Percentiles rank a stretch among this genome's conserved stretches.
These are phyloP conservation scores for Fusarium subtropicale DNA, from an alignment of 2,329 filamentous ascomycete genomes.

Conservation along the genomic window DNA sequence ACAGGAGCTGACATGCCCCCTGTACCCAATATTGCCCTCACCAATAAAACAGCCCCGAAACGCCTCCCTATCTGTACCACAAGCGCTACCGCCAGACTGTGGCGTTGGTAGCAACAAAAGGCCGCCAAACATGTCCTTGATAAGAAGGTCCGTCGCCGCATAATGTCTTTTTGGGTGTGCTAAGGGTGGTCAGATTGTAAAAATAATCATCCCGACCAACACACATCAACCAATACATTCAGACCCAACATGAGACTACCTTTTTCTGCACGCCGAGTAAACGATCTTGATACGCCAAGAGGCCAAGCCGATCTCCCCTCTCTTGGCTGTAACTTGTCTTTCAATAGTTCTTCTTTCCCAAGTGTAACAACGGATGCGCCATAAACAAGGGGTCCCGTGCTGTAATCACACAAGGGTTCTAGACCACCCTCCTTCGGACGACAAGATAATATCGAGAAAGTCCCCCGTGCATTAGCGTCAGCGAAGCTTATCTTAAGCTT, in stretches of 20 bases:
- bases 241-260: neutral
- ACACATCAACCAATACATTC: neutral
- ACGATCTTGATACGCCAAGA: conserved; percentile 2
- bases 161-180: neutral
- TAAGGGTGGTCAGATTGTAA: conserved; percentile 28
- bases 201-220: neutral
- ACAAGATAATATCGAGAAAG: conserved; percentile 23
- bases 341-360: neutral
- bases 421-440: conserved; percentile 27
- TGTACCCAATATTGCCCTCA: neutral
- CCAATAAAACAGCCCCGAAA: neutral
- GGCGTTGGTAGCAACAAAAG: conserved; percentile 28
- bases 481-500: conserved; percentile 33
- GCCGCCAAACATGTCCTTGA: conserved; percentile 17
- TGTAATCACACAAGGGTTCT: conserved; percentile 10
- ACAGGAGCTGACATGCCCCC: neutral
- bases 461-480: conserved; percentile 15
- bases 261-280: neutral
- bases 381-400: neutral
- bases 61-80: conserved; percentile 11
- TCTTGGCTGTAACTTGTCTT: neutral
- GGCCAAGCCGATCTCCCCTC: neutral
- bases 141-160: conserved; percentile 24
- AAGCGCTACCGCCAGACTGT: conserved; percentile 20
- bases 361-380: neutral